Evolutionary conservation across 2,329 filamentous ascomycete species (phyloP), one percentile per base, ranked within the genome.

Genomic region (Colletotrichum cereale): DNA sequence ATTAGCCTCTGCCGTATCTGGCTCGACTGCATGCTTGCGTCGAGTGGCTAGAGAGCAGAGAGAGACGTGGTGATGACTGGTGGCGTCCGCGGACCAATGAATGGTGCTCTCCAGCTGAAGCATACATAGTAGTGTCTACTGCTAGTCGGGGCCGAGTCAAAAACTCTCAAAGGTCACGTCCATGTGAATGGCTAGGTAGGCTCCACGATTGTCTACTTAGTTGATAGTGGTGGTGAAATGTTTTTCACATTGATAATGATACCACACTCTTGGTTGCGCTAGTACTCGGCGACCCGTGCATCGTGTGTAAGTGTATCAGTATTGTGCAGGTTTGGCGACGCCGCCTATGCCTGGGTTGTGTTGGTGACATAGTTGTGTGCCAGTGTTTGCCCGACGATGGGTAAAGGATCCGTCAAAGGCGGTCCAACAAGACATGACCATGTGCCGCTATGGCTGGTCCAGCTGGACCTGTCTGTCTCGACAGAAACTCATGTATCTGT

Each of bases 171-270:
- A 31, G 34, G 24, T 63, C 31, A 42, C 29, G 47, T 18, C 56
- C 4, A 44, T 68, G 29, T 69, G 67, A 75, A 64, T 75, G 74
- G 72, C 66, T 66, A 66, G 67, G 42, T n/a, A n/a, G n/a, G n/a
- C n/a, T n/a, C n/a, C n/a, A n/a, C n/a, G n/a, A n/a, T n/a, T n/a
- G n/a, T n/a, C n/a, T n/a, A n/a, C n/a, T 18, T 44, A 24, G 44
- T n/a, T 57, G n/a, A 38, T 34, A n/a, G n/a, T 50, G 31, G n/a
- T 57, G 53, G n/a, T 62, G 53, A 3, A 50, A 38, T 29, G 26
- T 52, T 8, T 8, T 62, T 50, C 40, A 56, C 53, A 18, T 44
- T 36, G 55, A 55, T 56, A 18, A 36, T 36, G 55, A 55, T 56
- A 53, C 55, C 36, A 58, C 62, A 53, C 31, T 44, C 34, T 29